Conservation (phyloP, 345 rosid genomes). For the Rhodomyrtus tomentosa region DNA sequence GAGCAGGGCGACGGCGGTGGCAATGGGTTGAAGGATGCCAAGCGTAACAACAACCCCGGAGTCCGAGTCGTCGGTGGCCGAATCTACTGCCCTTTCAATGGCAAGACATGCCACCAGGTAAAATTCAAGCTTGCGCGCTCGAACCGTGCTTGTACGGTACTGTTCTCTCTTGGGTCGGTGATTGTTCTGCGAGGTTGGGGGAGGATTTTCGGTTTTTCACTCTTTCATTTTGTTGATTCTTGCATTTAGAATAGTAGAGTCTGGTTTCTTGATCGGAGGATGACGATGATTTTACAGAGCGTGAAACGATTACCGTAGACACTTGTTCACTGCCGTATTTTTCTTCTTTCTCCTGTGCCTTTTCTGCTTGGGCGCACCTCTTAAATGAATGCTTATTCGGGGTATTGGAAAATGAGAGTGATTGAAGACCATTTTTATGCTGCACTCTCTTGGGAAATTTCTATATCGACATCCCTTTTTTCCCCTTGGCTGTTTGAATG, state of each 20-base stretch:
- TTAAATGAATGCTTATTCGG: not conserved
- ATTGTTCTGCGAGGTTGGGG: not conserved
- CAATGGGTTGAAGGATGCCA: not conserved
- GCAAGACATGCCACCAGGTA: slow-evolving; percentile 84
- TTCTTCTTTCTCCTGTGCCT: not conserved
- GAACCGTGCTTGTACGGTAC: not conserved
- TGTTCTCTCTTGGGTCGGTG: not conserved
- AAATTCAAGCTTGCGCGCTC: not conserved
- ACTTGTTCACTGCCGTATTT: not conserved
- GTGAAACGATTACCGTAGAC: not conserved
- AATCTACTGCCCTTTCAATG: slow-evolving; percentile 44
- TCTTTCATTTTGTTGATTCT: not conserved
- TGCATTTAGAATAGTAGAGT: not conserved
- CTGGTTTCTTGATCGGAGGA: not conserved
- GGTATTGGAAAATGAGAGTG: not conserved
- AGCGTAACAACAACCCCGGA: slow-evolving; percentile 22
- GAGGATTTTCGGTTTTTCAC: not conserved
- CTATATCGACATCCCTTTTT: not conserved
- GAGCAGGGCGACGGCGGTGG: not conserved
- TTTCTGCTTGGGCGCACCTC: not conserved
- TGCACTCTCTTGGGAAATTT: not conserved
- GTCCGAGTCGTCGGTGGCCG: slow-evolving; percentile 36
- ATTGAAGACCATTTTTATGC: not conserved
- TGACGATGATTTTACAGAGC: not conserved
- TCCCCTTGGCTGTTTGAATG: not conserved